Evolutionary conservation across 371 early-diverging fungal genomes (phyloP).

Genomic region (Conidiobolus incongruus): DNA sequence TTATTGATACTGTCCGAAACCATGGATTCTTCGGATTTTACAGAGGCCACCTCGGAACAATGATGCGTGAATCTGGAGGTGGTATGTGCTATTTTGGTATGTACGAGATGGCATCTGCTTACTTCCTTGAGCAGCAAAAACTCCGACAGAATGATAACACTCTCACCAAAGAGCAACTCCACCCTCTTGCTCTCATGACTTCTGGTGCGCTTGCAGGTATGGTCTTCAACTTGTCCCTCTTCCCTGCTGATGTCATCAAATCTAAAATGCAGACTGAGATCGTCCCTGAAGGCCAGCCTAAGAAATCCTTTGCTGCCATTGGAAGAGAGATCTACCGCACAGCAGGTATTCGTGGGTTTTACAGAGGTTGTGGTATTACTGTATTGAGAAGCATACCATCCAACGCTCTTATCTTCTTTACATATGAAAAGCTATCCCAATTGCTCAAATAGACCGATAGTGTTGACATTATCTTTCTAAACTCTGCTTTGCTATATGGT

Average conservation of each 20-base stretch:
- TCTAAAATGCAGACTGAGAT: constrained; percentile 76
- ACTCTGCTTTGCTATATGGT: too few relatives aligned
- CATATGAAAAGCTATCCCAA: background rate
- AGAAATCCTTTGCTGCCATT: too few relatives aligned
- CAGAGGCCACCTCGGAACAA: constrained; percentile 69
- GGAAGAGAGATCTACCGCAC: constrained; percentile 40
- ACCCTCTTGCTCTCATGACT: constrained; percentile 28
- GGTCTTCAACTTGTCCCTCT: constrained; percentile 69
- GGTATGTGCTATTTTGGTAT: constrained; percentile 91
- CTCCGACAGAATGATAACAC: too few relatives aligned
- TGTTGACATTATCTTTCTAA: too few relatives aligned
- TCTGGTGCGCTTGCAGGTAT: constrained; percentile 88
- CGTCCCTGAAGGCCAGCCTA: too few relatives aligned
- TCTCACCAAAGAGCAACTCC: background rate
- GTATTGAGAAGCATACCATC: constrained; percentile 74
- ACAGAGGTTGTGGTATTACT: constrained; percentile 84
- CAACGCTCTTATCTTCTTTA: constrained; percentile 65
- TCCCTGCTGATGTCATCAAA: constrained; percentile 90
- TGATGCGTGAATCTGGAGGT: constrained; percentile 77
- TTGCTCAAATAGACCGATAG: too few relatives aligned
- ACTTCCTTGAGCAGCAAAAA: constrained; percentile 18
- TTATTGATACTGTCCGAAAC: constrained; percentile 38
- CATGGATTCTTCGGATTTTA: constrained; percentile 68
- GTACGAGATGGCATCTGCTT: constrained; percentile 55
- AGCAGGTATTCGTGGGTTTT: constrained; percentile 70